These are phyloP conservation scores for Coelastrella sp. DNA, from an alignment of 139 green algal genomes.

Conservation along the genomic window DNA sequence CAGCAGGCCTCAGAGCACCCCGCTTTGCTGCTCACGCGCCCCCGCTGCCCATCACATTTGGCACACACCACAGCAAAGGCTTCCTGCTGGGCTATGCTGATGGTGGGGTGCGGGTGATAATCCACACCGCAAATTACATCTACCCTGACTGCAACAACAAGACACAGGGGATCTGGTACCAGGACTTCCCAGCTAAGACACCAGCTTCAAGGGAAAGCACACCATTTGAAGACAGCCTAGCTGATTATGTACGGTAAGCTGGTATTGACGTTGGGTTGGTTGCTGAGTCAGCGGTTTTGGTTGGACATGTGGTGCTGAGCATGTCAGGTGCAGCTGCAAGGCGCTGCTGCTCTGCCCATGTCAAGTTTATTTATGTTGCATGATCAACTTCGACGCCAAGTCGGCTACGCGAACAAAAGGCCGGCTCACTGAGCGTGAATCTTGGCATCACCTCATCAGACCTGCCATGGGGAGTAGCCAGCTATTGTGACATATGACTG, in stretches of 20 bases:
- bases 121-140: constrained; percentile 90
- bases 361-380: too few species aligned
- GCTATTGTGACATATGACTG: too few species aligned
- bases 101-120: constrained; percentile 71
- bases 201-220: background rate
- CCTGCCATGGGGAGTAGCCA: too few species aligned
- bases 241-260: background rate
- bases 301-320: constrained; percentile 62
- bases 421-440: too few species aligned
- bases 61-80: constrained; percentile 77
- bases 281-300: too few species aligned
- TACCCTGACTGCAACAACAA: constrained; percentile 76
- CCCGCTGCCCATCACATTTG: constrained; percentile 65
- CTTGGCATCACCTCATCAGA: too few species aligned
- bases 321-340: constrained; percentile 61
- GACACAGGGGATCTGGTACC: constrained; percentile 17
- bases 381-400: too few species aligned
- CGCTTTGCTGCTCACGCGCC: constrained; percentile 49
- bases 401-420: too few species aligned
- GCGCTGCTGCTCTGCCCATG: background rate
- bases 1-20: constrained; percentile 36
- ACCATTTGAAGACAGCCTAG: constrained; percentile 70
- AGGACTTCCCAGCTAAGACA: constrained; percentile 81
- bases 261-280: background rate
- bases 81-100: constrained; percentile 67